Conservation (phyloP, 1,139 yeast species). For the Nakaseomyces nivariensis region DNA sequence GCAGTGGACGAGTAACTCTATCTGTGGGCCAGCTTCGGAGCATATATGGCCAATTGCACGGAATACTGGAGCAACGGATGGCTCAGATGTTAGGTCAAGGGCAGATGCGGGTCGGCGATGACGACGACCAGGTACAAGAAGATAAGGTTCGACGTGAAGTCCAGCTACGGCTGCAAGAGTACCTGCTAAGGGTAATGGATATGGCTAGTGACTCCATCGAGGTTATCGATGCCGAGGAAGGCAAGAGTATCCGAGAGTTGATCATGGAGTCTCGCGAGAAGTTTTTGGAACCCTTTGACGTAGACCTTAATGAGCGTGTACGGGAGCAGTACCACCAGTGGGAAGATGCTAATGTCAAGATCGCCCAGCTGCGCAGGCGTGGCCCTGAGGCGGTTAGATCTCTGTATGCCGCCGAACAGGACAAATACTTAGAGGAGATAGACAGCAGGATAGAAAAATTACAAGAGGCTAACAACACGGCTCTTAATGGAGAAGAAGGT, state of each 20-base stretch:
- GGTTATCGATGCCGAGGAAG: conserved; percentile 31
- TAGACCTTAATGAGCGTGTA: conserved; percentile 44
- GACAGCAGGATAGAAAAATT: conserved; percentile 15
- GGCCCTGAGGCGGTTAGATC: conserved; percentile 35
- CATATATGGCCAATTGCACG: conserved; percentile 23
- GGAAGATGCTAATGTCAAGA: conserved; percentile 47
- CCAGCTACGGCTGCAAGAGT: conserved; percentile 35
- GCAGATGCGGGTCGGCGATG: conserved; percentile 10
- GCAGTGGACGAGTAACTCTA: conserved; percentile 13
- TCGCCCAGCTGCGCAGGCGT: conserved; percentile 43
- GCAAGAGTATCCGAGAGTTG: conserved; percentile 9
- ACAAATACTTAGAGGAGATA: conserved; percentile 16
- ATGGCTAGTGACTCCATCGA: conserved; percentile 40
- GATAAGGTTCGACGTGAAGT: conserved; percentile 29
- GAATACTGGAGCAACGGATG: conserved; percentile 18
- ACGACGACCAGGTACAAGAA: conserved; percentile 3
- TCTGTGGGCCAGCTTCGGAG: conserved; percentile 22
- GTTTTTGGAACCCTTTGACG: conserved; percentile 54
- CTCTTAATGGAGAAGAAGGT: conserved; percentile 4
- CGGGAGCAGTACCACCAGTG: conserved; percentile 44
- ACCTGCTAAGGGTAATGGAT: conserved; percentile 41
- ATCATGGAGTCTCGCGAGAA: conserved; percentile 16
- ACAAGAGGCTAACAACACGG: neutral
- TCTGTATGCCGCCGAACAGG: conserved; percentile 23
- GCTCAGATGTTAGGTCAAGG: conserved; percentile 12